Percentiles rank a stretch among this genome's conserved stretches.
Conservation (phyloP, 129 eudicot species). For the Pittosporum tobira region DNA sequence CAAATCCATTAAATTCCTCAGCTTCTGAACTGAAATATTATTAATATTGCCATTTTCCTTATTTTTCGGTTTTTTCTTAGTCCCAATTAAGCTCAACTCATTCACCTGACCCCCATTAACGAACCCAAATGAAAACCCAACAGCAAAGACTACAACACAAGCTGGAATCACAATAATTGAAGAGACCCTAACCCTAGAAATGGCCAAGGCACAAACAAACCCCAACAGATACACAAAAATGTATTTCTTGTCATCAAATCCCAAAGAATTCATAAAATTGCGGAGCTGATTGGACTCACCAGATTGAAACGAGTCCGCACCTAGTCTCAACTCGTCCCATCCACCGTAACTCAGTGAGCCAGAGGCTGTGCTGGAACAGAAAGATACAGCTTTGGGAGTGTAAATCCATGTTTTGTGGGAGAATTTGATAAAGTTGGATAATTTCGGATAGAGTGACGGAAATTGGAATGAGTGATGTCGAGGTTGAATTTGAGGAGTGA, state of each 20-base stretch:
- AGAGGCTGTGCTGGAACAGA: slow-evolving; percentile 27
- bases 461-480: slow-evolving; percentile 17
- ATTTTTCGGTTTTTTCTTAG: slow-evolving; percentile 22
- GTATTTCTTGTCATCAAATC: slow-evolving; percentile 61
- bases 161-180: slow-evolving; percentile 71
- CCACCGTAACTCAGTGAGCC: slow-evolving; percentile 47
- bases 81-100: slow-evolving; percentile 31
- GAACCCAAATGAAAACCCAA: slow-evolving; percentile 80
- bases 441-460: slow-evolving; percentile 25
- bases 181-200: slow-evolving; percentile 80
- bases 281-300: slow-evolving; percentile 58
- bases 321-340: slow-evolving; percentile 52
- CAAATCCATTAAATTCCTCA: slow-evolving; percentile 39
- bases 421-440: slow-evolving; percentile 16
- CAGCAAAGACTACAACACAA: slow-evolving; percentile 69
- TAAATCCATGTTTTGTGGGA: slow-evolving; percentile 14
- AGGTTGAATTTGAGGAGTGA: slow-evolving; percentile 5
- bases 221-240: slow-evolving; percentile 71
- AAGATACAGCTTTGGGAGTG: slow-evolving; percentile 14
- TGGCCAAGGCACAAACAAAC: slow-evolving; percentile 75
- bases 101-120: slow-evolving; percentile 48
- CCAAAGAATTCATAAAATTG: slow-evolving; percentile 47
- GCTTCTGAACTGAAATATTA: slow-evolving; percentile 40
- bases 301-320: slow-evolving; percentile 23
- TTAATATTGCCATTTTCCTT: slow-evolving; percentile 25